phyloP scores from a whole-genome alignment of 441 rosid species.

The Populus tomentosa region DNA sequence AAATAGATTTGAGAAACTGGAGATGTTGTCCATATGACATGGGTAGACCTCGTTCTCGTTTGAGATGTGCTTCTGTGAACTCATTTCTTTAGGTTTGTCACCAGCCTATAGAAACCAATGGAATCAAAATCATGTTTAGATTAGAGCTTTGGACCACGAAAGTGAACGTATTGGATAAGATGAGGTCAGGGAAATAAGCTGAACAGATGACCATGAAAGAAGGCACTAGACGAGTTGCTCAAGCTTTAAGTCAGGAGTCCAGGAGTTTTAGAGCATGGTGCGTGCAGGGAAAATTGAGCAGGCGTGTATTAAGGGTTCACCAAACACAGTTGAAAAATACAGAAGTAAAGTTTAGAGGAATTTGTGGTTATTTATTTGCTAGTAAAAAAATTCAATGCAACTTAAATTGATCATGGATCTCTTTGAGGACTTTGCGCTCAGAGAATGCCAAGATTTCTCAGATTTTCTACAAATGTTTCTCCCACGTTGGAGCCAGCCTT shows the following conservation, averaged over 20 bases:
- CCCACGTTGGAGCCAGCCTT: constrained; percentile 50
- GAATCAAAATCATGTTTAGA: too few species aligned
- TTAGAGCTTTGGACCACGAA: neutral
- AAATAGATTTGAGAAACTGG: neutral
- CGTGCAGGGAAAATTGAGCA: neutral
- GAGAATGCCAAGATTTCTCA: constrained; percentile 36
- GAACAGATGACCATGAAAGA: neutral
- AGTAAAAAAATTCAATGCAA: neutral
- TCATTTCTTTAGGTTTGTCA: neutral
- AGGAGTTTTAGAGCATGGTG: neutral
- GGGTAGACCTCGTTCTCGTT: neutral
- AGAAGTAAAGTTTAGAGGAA: neutral
- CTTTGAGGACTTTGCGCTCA: constrained; percentile 5
- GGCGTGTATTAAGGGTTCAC: neutral
- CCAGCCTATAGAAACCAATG: neutral
- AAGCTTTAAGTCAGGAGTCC: neutral
- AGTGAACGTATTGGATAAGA: neutral
- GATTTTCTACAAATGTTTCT: constrained; percentile 45
- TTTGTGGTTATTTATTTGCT: neutral
- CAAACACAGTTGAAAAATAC: neutral
- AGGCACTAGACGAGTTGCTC: neutral
- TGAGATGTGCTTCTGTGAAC: neutral
- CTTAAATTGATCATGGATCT: neutral
- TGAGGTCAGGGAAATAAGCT: neutral
- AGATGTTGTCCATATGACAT: neutral